Evolutionary conservation across 2,329 filamentous ascomycete genomes (phyloP).

Genomic region (Fusarium subtropicale): DNA sequence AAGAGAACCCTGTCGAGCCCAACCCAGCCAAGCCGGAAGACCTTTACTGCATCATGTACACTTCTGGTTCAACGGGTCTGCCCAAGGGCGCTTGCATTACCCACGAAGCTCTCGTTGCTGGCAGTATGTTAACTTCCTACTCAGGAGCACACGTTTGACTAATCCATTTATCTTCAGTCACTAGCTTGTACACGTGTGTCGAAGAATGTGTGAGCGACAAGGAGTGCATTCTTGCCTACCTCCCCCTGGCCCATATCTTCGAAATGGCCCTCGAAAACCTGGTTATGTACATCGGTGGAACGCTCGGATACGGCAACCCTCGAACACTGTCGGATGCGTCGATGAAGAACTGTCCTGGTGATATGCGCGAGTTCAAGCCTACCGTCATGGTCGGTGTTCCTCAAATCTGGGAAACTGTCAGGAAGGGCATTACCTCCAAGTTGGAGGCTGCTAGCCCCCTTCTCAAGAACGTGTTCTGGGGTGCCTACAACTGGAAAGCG

Average conservation of each 20-base stretch:
- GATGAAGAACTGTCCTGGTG: constrained; percentile 89
- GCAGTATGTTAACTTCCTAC: constrained; percentile 59
- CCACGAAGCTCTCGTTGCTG: constrained; percentile 83
- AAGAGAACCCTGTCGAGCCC: constrained; percentile 77
- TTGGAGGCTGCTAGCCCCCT: constrained; percentile 79
- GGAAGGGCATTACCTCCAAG: constrained; percentile 89
- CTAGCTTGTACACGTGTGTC: constrained; percentile 83
- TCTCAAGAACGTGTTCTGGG: constrained; percentile 81
- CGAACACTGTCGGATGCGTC: constrained; percentile 88
- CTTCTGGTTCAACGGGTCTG: constrained; percentile 87
- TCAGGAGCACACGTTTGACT: constrained; percentile 20
- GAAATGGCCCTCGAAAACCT: constrained; percentile 97
- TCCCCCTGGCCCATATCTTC: constrained; percentile 94
- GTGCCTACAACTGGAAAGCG: constrained; percentile 68
- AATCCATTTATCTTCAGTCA: constrained; percentile 60
- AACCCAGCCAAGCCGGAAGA: constrained; percentile 79
- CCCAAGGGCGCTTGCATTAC: constrained; percentile 90
- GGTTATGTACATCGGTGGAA: constrained; percentile 88
- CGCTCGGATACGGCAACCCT: constrained; percentile 92
- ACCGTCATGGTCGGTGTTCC: constrained; percentile 94
- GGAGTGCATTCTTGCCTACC: constrained; percentile 87
- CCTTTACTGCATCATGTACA: constrained; percentile 86
- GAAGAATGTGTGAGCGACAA: constrained; percentile 80
- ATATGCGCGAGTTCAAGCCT: constrained; percentile 91
- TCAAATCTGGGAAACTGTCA: constrained; percentile 96